Evolutionary conservation across 2,329 filamentous ascomycete species (phyloP).

Genomic region (Pseudovirgaria hyperparasitica): DNA sequence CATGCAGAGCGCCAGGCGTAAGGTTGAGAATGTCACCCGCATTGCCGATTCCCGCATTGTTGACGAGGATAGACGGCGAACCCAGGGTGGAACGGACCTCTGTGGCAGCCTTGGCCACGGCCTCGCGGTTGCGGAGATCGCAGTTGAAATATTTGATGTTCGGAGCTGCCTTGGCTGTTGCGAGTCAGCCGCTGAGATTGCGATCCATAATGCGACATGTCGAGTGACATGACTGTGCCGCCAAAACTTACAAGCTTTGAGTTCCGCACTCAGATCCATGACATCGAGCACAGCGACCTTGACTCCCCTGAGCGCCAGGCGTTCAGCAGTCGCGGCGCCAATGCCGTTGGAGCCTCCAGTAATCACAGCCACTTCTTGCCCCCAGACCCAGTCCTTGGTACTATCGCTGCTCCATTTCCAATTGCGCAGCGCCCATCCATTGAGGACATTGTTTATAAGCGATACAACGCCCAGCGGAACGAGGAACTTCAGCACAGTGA

Average conservation of each 20-base stretch:
- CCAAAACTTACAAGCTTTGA: conserved; percentile 13
- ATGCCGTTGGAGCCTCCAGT: conserved; percentile 25
- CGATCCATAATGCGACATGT: not conserved
- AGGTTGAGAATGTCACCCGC: conserved; percentile 19
- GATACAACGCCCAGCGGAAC: conserved; percentile 12
- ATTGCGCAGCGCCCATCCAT: conserved; percentile 23
- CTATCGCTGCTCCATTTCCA: conserved; percentile 23
- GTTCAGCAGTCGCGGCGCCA: conserved; percentile 19
- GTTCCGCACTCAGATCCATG: conserved; percentile 14
- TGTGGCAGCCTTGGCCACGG: conserved; percentile 16
- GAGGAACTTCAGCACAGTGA: conserved; percentile 15
- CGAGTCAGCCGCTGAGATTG: conserved; percentile 7
- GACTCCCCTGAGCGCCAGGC: conserved; percentile 17
- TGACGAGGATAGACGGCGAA: conserved; percentile 20
- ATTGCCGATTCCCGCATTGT: conserved; percentile 25
- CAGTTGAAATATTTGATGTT: conserved; percentile 17
- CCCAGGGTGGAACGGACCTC: conserved; percentile 20
- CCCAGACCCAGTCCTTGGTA: conserved; percentile 18
- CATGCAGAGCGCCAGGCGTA: conserved; percentile 12
- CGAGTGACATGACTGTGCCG: not conserved
- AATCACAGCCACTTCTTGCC: conserved; percentile 20
- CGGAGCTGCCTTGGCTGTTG: conserved; percentile 9
- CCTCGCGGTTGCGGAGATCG: conserved; percentile 18
- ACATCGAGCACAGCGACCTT: conserved; percentile 24
- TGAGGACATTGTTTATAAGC: conserved; percentile 16